Evolutionary conservation across 768 basidiomycete species (phyloP), one percentile per base, ranked within the genome.

Genomic region (Amylocystis lapponica): DNA sequence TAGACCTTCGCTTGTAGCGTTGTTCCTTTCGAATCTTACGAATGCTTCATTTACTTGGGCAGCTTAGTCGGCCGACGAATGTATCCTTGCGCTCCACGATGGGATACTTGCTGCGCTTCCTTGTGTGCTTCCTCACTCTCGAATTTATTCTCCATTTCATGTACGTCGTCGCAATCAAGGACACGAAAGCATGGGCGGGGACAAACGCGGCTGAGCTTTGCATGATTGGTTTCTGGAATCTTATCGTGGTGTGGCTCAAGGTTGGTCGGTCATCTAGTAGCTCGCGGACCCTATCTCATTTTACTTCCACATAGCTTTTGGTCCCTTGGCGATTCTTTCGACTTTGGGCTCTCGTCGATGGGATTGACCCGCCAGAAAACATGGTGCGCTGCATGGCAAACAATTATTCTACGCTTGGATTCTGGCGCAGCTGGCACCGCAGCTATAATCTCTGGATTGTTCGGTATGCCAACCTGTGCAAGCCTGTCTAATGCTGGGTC

Each of bases 381-480:
- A 96, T 97, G 96, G 76, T 99, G 11, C 78, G 96, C n/a, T 98
- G 96, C 57, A 86, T 97, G 82, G 87, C 81, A 17, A 99, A 98
- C 62, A 98, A 97, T 61, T 97, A 97, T 59, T 96, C 94, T 1
- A 77, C 82, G 0, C 61, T 83, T 9, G 92, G 92, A 0, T 98
- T 99, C 64, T 98, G 96, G 96, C 66, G 92, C 49, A 84, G 83
- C 50, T 98, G 95, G 96, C 95, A 98, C 60, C 72, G 96, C 7
- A 90, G 86, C 49, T 97, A 93, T 64, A 99, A 98, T 57, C 74
- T 96, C 12, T 98, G 95, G 96, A 71, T 94, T 35, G 79, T 92
- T 27, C 72, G 94, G 88, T 92, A 63, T 2, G 64, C 49, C 38
- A n/a, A n/a, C n/a, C n/a, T n/a, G n/a, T n/a, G n/a, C n/a, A n/a